phyloP scores from a whole-genome alignment of 1,139 yeast species.

The Diutina mesorugosa region DNA sequence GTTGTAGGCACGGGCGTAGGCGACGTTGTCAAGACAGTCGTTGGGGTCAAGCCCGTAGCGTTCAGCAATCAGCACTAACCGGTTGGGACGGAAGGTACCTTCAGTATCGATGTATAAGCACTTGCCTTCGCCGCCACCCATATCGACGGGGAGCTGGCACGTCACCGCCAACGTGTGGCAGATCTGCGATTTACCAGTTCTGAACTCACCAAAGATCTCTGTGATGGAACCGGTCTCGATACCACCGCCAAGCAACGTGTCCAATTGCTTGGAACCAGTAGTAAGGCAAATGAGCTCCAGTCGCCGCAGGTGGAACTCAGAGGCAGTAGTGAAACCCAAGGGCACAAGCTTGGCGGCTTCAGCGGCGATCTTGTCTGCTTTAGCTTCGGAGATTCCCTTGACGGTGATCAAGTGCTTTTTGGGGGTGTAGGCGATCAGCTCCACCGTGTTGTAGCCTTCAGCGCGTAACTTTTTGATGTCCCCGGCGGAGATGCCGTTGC shows the following conservation, averaged over 20 bases:
- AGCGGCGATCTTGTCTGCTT: constrained; percentile 71
- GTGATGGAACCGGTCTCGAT: constrained; percentile 96
- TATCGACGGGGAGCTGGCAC: constrained; percentile 90
- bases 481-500: constrained; percentile 73
- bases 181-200: constrained; percentile 94
- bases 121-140: constrained; percentile 99
- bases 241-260: constrained; percentile 92
- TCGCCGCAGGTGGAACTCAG: constrained; percentile 84
- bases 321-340: constrained; percentile 95
- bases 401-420: constrained; percentile 64
- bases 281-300: constrained; percentile 86
- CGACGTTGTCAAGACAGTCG: constrained; percentile 91
- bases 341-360: constrained; percentile 88
- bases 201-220: constrained; percentile 92
- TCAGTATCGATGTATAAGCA: constrained; percentile 95
- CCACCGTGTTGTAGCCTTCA: constrained; percentile 82
- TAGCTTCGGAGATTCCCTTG: constrained; percentile 91
- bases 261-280: constrained; percentile 90
- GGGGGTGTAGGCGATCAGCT: constrained; percentile 82
- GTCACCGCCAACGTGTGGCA: constrained; percentile 97
- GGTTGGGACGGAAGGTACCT: constrained; percentile 88
- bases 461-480: constrained; percentile 75
- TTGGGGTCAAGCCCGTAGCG: constrained; percentile 90
- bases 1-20: constrained; percentile 93
- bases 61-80: constrained; percentile 82